A percentile compares a stretch with the other conserved stretches of the same genome.
Evolutionary conservation across 805 yeast genomes (phyloP).

Genomic region (Barnettozyma sp.): DNA sequence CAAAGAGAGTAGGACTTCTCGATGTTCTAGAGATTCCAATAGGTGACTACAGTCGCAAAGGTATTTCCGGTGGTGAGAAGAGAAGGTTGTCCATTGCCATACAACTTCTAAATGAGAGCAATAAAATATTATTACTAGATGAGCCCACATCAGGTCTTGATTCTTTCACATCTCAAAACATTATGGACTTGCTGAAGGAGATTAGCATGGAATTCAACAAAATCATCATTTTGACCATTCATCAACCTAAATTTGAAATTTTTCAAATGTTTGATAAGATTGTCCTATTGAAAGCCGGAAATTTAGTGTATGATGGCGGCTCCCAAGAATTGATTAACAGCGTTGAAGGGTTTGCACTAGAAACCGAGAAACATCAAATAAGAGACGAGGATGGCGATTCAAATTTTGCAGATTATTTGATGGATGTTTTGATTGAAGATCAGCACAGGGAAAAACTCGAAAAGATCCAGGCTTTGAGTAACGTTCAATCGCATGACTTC

Average conservation of each 20-base stretch:
- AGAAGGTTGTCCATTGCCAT: conserved; percentile 78
- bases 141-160: conserved; percentile 91
- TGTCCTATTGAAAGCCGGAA: conserved; percentile 41
- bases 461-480: conserved; percentile 9
- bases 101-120: conserved; percentile 64
- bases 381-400: conserved; percentile 35
- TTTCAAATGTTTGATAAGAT: conserved; percentile 63
- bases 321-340: conserved; percentile 39
- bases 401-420: conserved; percentile 67
- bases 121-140: conserved; percentile 60
- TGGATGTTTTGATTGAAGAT: conserved; percentile 61
- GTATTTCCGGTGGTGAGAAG: conserved; percentile 75
- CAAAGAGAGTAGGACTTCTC: conserved; percentile 59
- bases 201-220: conserved; percentile 50
- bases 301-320: conserved; percentile 54
- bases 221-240: conserved; percentile 71
- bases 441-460: conserved; percentile 31
- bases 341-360: conserved; percentile 26
- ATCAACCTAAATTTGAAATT: conserved; percentile 72
- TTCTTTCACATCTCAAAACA: conserved; percentile 66
- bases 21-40: conserved; percentile 28
- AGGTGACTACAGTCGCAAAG: conserved; percentile 54
- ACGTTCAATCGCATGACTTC: not conserved
- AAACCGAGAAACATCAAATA: conserved; percentile 10
- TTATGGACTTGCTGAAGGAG: conserved; percentile 50